These are phyloP conservation scores for Epichloe hybrida DNA, from an alignment of 2,329 filamentous ascomycete genomes.

Conservation along the genomic window DNA sequence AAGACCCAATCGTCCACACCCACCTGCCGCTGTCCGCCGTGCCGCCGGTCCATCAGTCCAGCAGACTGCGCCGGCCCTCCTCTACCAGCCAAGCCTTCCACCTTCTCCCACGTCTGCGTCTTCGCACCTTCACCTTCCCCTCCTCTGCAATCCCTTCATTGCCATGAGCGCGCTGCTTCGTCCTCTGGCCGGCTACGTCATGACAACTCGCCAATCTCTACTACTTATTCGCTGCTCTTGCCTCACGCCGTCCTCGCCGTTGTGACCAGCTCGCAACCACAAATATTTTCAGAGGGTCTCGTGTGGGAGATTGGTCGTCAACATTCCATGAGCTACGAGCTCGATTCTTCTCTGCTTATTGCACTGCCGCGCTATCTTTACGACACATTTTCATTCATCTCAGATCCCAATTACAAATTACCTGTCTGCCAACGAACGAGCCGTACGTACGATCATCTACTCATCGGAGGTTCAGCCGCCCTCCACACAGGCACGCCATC, in stretches of 20 bases:
- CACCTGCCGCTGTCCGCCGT: neutral
- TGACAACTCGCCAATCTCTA: constrained; percentile 6
- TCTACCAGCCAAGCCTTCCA: neutral
- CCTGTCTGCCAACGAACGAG: neutral
- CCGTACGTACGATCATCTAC: neutral
- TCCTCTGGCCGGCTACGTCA: constrained; percentile 7
- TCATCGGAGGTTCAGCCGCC: constrained; percentile 12
- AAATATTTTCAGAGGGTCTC: neutral
- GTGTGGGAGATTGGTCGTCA: constrained; percentile 6
- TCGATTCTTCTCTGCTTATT: constrained; percentile 8
- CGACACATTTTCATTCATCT: neutral
- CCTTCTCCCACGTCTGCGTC: neutral
- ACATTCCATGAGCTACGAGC: constrained; percentile 9
- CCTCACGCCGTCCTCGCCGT: constrained; percentile 2
- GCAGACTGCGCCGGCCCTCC: constrained; percentile 4
- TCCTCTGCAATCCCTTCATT: constrained; percentile 1
- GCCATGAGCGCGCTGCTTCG: constrained; percentile 6
- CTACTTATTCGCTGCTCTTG: constrained; percentile 3
- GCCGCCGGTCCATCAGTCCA: constrained; percentile 1
- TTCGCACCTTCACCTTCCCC: constrained; percentile 3
- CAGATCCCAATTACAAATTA: neutral
- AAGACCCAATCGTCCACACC: neutral
- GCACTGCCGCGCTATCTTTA: neutral
- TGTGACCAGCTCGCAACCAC: constrained; percentile 8
- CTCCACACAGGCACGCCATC: constrained; percentile 13